A percentile compares a stretch with the other conserved stretches of the same genome.
Evolutionary conservation across 2,329 filamentous ascomycete species (phyloP).

Genomic region (Alternaria atra): DNA sequence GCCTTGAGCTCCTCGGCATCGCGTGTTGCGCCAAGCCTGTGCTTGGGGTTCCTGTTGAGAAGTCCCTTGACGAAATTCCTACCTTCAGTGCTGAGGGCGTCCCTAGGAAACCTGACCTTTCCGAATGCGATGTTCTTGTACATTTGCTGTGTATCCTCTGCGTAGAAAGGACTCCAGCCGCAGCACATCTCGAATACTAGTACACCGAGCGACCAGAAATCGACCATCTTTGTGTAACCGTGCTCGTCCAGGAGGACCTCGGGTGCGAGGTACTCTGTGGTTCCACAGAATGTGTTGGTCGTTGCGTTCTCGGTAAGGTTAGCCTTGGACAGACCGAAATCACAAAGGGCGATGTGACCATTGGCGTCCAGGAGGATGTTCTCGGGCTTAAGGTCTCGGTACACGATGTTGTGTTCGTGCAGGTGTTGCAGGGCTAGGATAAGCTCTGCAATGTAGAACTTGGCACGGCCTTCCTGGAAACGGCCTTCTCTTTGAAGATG

Average conservation of each 20-base stretch:
- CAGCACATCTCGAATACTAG: conserved; percentile 99
- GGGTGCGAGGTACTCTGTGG: conserved; percentile 95
- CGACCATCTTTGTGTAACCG: conserved; percentile 99
- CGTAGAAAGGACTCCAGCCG: conserved; percentile 98
- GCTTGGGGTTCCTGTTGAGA: conserved; percentile 95
- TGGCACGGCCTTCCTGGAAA: conserved; percentile 92
- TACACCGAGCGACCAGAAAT: conserved; percentile 98
- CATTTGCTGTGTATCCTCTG: conserved; percentile 99
- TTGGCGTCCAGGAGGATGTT: conserved; percentile 98
- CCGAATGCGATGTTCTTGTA: conserved; percentile 99
- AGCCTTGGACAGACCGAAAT: conserved; percentile 97
- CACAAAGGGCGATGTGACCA: conserved; percentile 95
- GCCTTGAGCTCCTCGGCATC: conserved; percentile 95
- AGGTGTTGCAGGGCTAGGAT: conserved; percentile 95
- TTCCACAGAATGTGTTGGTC: conserved; percentile 98
- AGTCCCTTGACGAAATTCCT: conserved; percentile 98
- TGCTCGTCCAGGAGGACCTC: conserved; percentile 95
- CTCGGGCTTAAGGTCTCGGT: conserved; percentile 95
- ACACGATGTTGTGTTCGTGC: conserved; percentile 97
- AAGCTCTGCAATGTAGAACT: conserved; percentile 98
- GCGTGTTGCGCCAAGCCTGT: conserved; percentile 86
- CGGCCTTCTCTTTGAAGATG: conserved; percentile 96
- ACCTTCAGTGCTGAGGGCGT: conserved; percentile 92
- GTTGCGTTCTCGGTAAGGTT: conserved; percentile 97
- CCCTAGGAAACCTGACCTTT: conserved; percentile 94